Conservation (phyloP, 768 basidiomycete genomes). For the Royoungia palumana region DNA sequence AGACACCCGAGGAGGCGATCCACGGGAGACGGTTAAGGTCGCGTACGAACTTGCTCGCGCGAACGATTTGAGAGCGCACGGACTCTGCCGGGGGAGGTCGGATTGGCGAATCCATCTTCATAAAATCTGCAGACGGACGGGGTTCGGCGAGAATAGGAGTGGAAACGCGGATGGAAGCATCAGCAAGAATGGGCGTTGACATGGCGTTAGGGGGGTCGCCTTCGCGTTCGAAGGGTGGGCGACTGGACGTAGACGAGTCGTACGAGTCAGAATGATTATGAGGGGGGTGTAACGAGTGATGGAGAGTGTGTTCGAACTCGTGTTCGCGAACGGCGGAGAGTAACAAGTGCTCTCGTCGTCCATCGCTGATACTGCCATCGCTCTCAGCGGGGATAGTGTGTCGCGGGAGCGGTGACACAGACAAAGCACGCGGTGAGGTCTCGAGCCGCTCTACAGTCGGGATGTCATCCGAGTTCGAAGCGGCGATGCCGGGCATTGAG, state of each 20-base stretch:
- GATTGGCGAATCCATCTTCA: slow-evolving; percentile 45
- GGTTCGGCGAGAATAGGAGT: slow-evolving; percentile 43
- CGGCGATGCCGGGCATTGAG: slow-evolving; percentile 14
- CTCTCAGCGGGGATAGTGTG: slow-evolving; percentile 15
- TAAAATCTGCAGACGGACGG: slow-evolving; percentile 44
- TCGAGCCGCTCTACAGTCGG: slow-evolving; percentile 29
- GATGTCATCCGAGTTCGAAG: slow-evolving; percentile 28
- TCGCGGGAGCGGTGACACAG: slow-evolving; percentile 22
- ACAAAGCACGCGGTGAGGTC: slow-evolving; percentile 23
- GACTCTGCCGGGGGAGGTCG: slow-evolving; percentile 37
- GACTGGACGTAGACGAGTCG: slow-evolving; percentile 23
- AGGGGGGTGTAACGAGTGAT: slow-evolving; percentile 11
- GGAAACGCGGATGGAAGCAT: slow-evolving; percentile 23
- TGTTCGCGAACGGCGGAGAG: slow-evolving; percentile 26
- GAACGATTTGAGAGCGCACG: slow-evolving; percentile 34
- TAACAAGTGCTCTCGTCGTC: slow-evolving; percentile 24
- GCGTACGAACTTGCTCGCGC: slow-evolving; percentile 35
- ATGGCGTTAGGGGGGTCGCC: slow-evolving; percentile 27
- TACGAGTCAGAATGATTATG: slow-evolving; percentile 21
- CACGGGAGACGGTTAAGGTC: slow-evolving; percentile 45
- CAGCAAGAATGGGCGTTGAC: slow-evolving; percentile 28
- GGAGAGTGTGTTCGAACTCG: slow-evolving; percentile 15
- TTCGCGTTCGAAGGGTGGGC: slow-evolving; percentile 20
- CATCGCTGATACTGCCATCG: slow-evolving; percentile 17
- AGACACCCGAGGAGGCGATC: slow-evolving; percentile 44